Evolutionary conservation across 2,329 filamentous ascomycete species (phyloP).

Genomic region (Fusarium albosuccineum): DNA sequence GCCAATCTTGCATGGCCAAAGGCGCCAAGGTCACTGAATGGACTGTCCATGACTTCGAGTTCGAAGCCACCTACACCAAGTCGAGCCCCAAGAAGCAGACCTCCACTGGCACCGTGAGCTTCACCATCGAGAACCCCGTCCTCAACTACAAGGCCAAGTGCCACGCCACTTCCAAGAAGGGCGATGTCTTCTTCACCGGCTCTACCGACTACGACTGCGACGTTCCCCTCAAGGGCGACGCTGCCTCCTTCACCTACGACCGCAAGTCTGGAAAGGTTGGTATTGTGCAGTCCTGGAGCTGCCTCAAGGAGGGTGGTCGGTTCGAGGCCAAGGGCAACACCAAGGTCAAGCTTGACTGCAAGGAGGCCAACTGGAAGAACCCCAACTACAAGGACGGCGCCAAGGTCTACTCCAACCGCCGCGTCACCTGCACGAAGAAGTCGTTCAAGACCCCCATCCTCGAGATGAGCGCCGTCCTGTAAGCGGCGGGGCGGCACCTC

Average conservation of each 20-base stretch:
- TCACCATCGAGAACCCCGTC: conserved; percentile 63
- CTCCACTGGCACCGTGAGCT: conserved; percentile 59
- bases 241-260: conserved; percentile 60
- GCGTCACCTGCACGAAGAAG: conserved; percentile 46
- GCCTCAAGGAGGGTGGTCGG: conserved; percentile 55
- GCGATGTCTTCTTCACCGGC: conserved; percentile 64
- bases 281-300: conserved; percentile 64
- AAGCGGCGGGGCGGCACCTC: neutral
- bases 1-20: conserved; percentile 42
- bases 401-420: conserved; percentile 48
- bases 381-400: conserved; percentile 47
- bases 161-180: conserved; percentile 55
- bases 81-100: conserved; percentile 64
- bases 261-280: conserved; percentile 53
- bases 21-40: conserved; percentile 49
- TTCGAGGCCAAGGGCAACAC: conserved; percentile 48
- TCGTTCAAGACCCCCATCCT: conserved; percentile 45
- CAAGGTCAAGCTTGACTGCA: conserved; percentile 45
- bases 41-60: conserved; percentile 60
- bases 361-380: conserved; percentile 47
- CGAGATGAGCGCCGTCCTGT: conserved; percentile 48
- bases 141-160: conserved; percentile 57
- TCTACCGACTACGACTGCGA: conserved; percentile 59
- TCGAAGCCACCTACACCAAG: conserved; percentile 61
- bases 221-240: conserved; percentile 44